Evolutionary conservation across 208 protist species (phyloP), one percentile per base, ranked within the genome.

Genomic region (Leishmania braziliensis): DNA sequence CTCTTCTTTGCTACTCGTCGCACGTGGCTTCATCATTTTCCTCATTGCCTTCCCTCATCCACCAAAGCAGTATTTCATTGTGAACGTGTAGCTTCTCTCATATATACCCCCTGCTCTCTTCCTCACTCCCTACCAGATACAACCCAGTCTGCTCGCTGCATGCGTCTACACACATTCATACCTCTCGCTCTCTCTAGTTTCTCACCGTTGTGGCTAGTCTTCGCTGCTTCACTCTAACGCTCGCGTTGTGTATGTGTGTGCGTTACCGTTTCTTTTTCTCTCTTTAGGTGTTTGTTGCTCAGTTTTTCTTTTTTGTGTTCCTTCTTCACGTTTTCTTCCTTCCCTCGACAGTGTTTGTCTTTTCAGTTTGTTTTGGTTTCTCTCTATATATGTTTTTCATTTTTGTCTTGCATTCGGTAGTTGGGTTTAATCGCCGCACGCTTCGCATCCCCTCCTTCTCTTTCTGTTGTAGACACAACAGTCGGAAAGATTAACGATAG

Each of bases 131-230:
- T 36, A 46, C 63, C 10, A 23, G 58, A 71, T 48, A 71, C 39
- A 71, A 43, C 6, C 20, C 5, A 0, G 16, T 39, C 6, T 39
- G 23, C 66, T 3, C 39, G 48, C 66, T 8, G 26, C 5, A 14
- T n/a, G 26, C 5, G 48, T 9, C 4, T 48, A n/a, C 66, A 71
- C 63, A 10, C 18, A 50, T 33, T 26, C 56, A 14, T 71, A 39
- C 50, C 39, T 56, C 70, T 68, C 39, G 33, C 79, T 58, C 79
- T 51, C 71, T 76, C 46, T 81, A 9, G 58, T 76, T n/a, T 75
- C 29, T 10, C 46, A 23, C 78, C 46, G 16, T 6, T 62, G 43
- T 78, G 5, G 3, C 36, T 20, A 10, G 29, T 78, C 36, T 78
- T 46, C 43, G 20, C 56, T 73, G 20, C 33, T 51, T 78, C 43